Conservation (phyloP, 2,329 filamentous ascomycete genomes). For the Alternaria arbusti region DNA sequence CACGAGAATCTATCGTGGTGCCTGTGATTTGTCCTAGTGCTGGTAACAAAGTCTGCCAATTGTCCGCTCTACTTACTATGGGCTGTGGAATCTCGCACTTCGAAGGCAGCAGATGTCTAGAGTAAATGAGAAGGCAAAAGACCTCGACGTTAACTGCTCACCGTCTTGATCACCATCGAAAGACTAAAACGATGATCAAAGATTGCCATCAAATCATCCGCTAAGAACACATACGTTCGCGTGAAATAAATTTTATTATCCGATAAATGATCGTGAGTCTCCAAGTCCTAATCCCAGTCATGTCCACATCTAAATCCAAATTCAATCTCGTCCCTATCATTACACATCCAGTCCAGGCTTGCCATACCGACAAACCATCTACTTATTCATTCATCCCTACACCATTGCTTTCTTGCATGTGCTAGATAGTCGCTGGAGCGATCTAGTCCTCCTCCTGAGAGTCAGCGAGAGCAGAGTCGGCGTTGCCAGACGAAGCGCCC, state of each 20-base stretch:
- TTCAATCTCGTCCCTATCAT: not conserved
- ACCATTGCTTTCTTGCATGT: not conserved
- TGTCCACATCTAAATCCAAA: not conserved
- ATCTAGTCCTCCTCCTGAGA: slow-evolving; percentile 24
- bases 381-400: not conserved
- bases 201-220: accelerated
- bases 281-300: not conserved
- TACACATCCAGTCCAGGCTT: not conserved
- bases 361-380: not conserved
- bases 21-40: not conserved
- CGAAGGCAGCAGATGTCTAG: not conserved
- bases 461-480: slow-evolving; percentile 20
- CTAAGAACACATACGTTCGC: not conserved
- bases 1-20: not conserved
- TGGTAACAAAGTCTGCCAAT: not conserved
- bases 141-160: not conserved
- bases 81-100: not conserved
- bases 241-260: not conserved
- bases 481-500: slow-evolving; percentile 1
- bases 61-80: not conserved
- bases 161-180: not conserved
- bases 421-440: not conserved
- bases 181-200: not conserved
- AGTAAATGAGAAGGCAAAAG: not conserved
- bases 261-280: not conserved